phyloP scores from a whole-genome alignment of 2,329 filamentous ascomycete species.

The Cordyceps tenuipes region DNA sequence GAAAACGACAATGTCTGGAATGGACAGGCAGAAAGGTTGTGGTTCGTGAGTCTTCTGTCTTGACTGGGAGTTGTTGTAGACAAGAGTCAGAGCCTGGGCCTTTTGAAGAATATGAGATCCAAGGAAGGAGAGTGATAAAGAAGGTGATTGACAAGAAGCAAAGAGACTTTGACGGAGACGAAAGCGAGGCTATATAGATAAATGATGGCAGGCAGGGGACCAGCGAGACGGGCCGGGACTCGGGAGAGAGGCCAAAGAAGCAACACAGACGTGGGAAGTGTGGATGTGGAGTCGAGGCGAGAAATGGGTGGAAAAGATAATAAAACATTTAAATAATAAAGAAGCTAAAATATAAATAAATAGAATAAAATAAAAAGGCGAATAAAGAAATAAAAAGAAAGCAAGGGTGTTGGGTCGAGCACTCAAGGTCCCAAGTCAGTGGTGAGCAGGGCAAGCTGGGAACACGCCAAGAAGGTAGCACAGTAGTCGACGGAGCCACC shows the following conservation, averaged over 20 bases:
- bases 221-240: neutral
- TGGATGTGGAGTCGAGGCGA: conserved; percentile 10
- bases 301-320: conserved; percentile 1
- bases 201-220: neutral
- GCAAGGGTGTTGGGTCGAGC: neutral
- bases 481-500: conserved; percentile 6
- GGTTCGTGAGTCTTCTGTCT: neutral
- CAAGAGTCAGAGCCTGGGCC: neutral
- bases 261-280: conserved; percentile 6
- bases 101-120: neutral
- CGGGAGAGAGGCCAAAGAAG: conserved; percentile 7
- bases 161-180: conserved; percentile 1
- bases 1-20: conserved; percentile 1
- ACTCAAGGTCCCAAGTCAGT: neutral
- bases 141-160: conserved; percentile 4
- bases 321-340: neutral
- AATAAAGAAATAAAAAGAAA: neutral
- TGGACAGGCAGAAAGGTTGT: neutral
- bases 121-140: neutral
- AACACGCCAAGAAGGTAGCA: neutral
- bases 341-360: neutral
- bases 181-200: conserved; percentile 11
- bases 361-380: neutral
- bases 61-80: neutral
- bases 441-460: neutral